Evolutionary conservation across 2,329 filamentous ascomycete species (phyloP).

Genomic region (Botrytis aclada): DNA sequence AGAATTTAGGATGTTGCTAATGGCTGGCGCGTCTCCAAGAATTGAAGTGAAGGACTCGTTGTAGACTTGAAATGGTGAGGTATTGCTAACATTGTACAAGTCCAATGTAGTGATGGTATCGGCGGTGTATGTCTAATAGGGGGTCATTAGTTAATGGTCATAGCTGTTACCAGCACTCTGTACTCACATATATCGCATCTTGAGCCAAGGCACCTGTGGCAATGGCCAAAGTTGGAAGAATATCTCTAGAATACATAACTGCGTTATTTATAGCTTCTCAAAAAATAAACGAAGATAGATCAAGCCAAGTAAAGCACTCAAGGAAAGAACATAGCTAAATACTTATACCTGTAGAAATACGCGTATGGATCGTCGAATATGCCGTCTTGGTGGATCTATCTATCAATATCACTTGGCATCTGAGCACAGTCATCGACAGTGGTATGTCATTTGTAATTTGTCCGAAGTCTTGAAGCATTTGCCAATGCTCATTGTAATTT

Average conservation of each 20-base stretch:
- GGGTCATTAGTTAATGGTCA: background rate
- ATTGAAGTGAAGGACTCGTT: conserved; percentile 50
- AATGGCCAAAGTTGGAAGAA: background rate
- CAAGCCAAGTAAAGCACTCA: too few species aligned
- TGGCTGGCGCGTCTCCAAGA: conserved; percentile 40
- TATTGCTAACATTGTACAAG: conserved; percentile 18
- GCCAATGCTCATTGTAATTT: background rate
- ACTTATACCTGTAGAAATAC: background rate
- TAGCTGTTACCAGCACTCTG: background rate
- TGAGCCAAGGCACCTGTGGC: conserved; percentile 11
- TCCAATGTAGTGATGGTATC: conserved; percentile 1
- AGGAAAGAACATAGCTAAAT: background rate
- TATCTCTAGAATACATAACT: background rate
- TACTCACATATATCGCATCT: conserved; percentile 12
- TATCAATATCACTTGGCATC: background rate
- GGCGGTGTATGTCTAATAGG: conserved; percentile 14
- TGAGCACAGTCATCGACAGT: background rate
- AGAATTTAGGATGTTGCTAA: conserved; percentile 40
- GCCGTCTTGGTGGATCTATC: background rate
- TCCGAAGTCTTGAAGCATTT: background rate
- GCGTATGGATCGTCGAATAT: background rate
- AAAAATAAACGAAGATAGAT: background rate
- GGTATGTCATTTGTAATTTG: background rate
- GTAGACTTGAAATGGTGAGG: conserved; percentile 44
- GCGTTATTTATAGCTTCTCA: background rate